Percentiles rank a stretch among this genome's conserved stretches.
phyloP scores from a whole-genome alignment of 78 protist genomes.

The Parvularia atlantis region DNA sequence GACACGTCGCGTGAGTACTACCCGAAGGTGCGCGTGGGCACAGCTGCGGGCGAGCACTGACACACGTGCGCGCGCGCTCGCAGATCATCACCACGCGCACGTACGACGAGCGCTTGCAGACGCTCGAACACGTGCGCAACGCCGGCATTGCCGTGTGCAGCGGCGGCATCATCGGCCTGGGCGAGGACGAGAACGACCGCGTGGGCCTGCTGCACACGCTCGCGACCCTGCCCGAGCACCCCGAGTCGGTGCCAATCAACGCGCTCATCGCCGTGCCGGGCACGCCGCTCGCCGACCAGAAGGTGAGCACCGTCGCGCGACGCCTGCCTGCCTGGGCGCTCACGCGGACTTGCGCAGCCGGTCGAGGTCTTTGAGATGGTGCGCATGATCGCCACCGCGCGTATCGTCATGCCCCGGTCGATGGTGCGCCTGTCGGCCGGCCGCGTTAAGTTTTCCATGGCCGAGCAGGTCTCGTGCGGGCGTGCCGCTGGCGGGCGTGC shows the following conservation, averaged over 20 bases:
- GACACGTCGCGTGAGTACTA: slow-evolving; percentile 56
- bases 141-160: slow-evolving; percentile 63
- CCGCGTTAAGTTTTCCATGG: slow-evolving; percentile 19
- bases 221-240: slow-evolving; percentile 36
- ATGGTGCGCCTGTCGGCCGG: slow-evolving; percentile 65
- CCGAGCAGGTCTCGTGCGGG: slow-evolving; percentile 20
- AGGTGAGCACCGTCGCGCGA: neutral
- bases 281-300: slow-evolving; percentile 31
- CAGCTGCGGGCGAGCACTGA: too few relatives aligned
- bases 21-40: slow-evolving; percentile 21
- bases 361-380: slow-evolving; percentile 31
- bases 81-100: slow-evolving; percentile 48
- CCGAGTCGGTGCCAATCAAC: slow-evolving; percentile 64
- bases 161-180: slow-evolving; percentile 65
- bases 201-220: slow-evolving; percentile 42
- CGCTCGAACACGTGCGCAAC: slow-evolving; percentile 42
- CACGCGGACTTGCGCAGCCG: neutral
- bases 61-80: too few relatives aligned
- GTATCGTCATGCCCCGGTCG: slow-evolving; percentile 44
- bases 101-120: slow-evolving; percentile 61
- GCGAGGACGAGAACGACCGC: slow-evolving; percentile 43
- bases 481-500: too few relatives aligned
- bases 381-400: slow-evolving; percentile 58
- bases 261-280: slow-evolving; percentile 55
- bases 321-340: neutral